Evolutionary conservation across 169 alveolate genomes (phyloP), one percentile per base, ranked within the genome.

Genomic region (Eimeria necatrix): DNA sequence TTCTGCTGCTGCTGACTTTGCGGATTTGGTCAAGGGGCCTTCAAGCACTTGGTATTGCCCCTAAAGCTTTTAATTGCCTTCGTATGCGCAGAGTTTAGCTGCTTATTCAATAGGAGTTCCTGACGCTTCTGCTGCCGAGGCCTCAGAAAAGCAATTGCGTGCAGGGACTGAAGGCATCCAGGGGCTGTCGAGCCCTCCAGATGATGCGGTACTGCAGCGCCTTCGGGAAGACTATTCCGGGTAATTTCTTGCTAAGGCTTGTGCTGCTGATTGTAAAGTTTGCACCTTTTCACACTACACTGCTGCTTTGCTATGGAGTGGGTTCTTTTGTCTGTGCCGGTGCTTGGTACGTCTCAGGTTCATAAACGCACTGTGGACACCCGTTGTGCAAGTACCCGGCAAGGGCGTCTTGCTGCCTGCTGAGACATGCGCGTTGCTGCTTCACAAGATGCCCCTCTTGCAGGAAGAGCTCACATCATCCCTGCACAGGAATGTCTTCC

Each of bases 381-480:
- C 89, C 26, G 73, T 80, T 18, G 20, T 48, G 49, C 12, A 49
- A 26, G 9, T 68, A 26, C 10, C 89, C 2, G 26, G 22, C 48
- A 53, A 26, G 46, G 64, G 12, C 8, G 24, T 52, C 70, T 4
- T 80, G 48, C 71, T 80, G 59, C 73, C 84, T 41, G 90, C 68
- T 18, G 95, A 74, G 83, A 70, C 86, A 6, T 56, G 91, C 68
- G 32, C 32, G 20, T 20, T 53, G 91, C 70, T 91, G 71, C 53
- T 26, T 20, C 48, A 14, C 68, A 53, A 24, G 80, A 61, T 91
- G 68, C 91, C 95, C 20, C 49, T 52, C 70, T 48, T 91, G 49
- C 61, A 91, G 91, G 71, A 41, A 59, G 95, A 91, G 16, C 52
- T 91, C 71, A 49, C 95, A 16, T 91, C 95, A 48, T 59, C 95